phyloP scores from a whole-genome alignment of 495 filamentous ascomycete species.

The Articulospora tetracladia region DNA sequence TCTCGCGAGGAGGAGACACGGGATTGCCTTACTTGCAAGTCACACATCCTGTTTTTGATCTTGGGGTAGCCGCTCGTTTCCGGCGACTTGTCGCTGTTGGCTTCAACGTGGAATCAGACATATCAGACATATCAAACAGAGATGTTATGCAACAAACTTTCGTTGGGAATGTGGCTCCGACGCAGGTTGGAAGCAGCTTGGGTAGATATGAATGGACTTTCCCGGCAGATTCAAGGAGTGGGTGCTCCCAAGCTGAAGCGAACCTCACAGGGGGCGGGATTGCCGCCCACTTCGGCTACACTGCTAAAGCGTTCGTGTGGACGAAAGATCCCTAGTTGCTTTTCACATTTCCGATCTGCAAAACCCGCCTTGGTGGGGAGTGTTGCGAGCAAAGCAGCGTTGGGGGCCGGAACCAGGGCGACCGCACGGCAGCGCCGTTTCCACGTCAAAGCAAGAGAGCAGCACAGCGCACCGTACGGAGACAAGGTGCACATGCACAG shows the following conservation, averaged over 20 bases:
- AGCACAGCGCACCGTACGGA: too few species aligned
- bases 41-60: conserved; percentile 17
- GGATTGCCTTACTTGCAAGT: conserved; percentile 18
- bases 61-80: conserved; percentile 14
- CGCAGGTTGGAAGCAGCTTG: neutral
- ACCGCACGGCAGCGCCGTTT: too few species aligned
- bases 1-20: neutral
- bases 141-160: neutral
- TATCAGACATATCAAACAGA: too few species aligned
- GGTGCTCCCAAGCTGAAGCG: neutral
- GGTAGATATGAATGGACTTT: neutral
- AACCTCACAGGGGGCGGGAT: neutral
- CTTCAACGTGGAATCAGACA: neutral
- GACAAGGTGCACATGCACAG: too few species aligned
- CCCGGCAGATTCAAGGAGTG: neutral
- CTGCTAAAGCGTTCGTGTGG: neutral
- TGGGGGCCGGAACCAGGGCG: too few species aligned
- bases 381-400: neutral
- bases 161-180: neutral
- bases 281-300: neutral
- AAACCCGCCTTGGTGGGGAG: neutral
- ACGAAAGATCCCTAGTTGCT: neutral
- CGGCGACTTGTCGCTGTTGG: neutral
- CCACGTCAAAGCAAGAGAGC: too few species aligned
- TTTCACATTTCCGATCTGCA: neutral